Conservation (phyloP, 805 yeast genomes). For the Yamadazyma olivae region DNA sequence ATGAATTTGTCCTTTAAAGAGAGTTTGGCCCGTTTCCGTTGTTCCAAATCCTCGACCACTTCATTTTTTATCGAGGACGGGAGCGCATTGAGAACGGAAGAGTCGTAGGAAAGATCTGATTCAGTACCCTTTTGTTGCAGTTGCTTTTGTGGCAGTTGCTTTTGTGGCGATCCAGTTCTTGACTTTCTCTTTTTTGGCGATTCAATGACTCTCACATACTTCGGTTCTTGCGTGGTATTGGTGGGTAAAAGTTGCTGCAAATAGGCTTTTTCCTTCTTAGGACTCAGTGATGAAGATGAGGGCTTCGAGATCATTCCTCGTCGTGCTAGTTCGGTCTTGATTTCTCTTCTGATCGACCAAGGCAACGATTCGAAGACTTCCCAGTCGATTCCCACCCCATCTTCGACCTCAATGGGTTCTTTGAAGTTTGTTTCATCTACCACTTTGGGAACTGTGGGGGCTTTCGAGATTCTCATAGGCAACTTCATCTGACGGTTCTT, state of each 20-base stretch:
- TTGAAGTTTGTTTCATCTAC: slow-evolving; percentile 10
- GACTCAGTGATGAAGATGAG: slow-evolving; percentile 1
- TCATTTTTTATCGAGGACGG: slow-evolving; percentile 37
- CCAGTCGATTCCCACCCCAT: slow-evolving; percentile 50
- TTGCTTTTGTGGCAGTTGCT: slow-evolving; percentile 6
- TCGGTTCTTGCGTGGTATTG: slow-evolving; percentile 24
- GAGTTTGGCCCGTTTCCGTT: slow-evolving; percentile 23
- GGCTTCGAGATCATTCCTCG: slow-evolving; percentile 32
- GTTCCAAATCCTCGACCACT: slow-evolving; percentile 32
- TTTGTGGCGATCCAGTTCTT: slow-evolving; percentile 10
- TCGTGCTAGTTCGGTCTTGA: slow-evolving; percentile 49
- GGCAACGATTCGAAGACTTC: slow-evolving; percentile 68
- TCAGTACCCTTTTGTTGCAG: slow-evolving; percentile 7
- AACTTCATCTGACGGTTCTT: slow-evolving; percentile 23
- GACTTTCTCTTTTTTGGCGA: slow-evolving; percentile 20
- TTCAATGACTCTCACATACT: slow-evolving; percentile 30
- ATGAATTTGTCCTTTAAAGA: slow-evolving; percentile 26
- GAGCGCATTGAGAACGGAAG: slow-evolving; percentile 32
- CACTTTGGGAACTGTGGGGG: background rate
- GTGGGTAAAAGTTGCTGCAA: slow-evolving; percentile 38
- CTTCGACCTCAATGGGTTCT: slow-evolving; percentile 21
- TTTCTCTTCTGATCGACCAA: slow-evolving; percentile 57
- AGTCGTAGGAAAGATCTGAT: slow-evolving; percentile 28
- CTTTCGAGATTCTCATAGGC: slow-evolving; percentile 16
- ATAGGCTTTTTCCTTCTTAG: slow-evolving; percentile 21